These are phyloP conservation scores for Aspergillus chevalieri DNA, from an alignment of 2,329 filamentous ascomycete genomes.

Conservation along the genomic window DNA sequence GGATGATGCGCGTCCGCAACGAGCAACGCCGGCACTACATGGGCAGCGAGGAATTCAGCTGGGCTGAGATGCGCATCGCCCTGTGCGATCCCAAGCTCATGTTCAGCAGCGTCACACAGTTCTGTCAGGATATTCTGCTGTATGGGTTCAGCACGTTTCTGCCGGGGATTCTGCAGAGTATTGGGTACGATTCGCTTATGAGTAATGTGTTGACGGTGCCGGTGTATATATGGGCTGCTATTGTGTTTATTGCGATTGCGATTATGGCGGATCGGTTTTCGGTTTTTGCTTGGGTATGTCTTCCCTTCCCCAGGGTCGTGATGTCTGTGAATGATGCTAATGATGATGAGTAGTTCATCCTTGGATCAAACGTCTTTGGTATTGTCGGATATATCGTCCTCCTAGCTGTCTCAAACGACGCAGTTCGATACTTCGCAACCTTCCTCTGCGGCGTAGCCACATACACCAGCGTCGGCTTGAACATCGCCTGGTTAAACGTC, in stretches of 20 bases:
- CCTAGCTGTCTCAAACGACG: constrained; percentile 43
- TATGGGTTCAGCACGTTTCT: constrained; percentile 57
- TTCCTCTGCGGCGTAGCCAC: constrained; percentile 45
- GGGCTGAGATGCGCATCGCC: constrained; percentile 45
- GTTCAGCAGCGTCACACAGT: constrained; percentile 45
- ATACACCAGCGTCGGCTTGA: constrained; percentile 45
- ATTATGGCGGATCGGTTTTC: constrained; percentile 42
- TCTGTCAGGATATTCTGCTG: constrained; percentile 48
- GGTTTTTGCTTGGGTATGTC: constrained; percentile 23
- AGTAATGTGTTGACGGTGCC: constrained; percentile 53
- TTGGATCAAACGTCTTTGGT: constrained; percentile 37
- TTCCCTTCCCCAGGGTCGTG: not conserved
- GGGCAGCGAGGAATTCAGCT: constrained; percentile 46
- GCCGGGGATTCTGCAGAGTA: constrained; percentile 49
- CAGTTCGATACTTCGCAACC: constrained; percentile 46
- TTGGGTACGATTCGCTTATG: constrained; percentile 48
- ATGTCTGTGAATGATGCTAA: constrained; percentile 4
- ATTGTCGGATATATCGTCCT: constrained; percentile 48
- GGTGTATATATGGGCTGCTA: constrained; percentile 48
- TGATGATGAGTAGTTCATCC: constrained; percentile 22
- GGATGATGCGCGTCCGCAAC: constrained; percentile 46
- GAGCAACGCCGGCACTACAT: constrained; percentile 44
- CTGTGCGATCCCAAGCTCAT: constrained; percentile 49
- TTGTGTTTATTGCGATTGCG: constrained; percentile 42
- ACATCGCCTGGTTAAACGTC: constrained; percentile 44